Percentiles rank a stretch among this genome's conserved stretches.
Evolutionary conservation across 176 grass and related monocot genomes (phyloP).

Genomic region (Oryza brachyantha): DNA sequence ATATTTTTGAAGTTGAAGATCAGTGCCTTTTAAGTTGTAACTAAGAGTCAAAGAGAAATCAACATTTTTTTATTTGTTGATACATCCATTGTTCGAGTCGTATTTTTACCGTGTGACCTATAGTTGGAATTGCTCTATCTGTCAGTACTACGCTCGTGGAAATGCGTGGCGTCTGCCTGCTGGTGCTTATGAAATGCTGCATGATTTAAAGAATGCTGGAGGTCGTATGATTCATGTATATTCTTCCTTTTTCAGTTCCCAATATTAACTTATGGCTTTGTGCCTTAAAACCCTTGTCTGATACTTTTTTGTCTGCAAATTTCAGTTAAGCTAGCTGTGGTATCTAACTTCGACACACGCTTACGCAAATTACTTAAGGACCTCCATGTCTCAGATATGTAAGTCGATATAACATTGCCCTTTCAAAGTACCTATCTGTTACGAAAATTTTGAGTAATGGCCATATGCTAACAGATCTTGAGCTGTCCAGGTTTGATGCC

Average conservation of each 20-base stretch:
- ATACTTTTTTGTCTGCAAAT: neutral
- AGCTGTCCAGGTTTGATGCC: conserved; percentile 89
- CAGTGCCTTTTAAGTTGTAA: neutral
- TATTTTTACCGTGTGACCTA: neutral
- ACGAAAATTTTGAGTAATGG: neutral
- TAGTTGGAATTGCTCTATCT: conserved; percentile 11
- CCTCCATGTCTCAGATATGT: conserved; percentile 67
- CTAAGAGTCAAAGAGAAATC: no score
- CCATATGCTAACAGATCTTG: conserved; percentile 33
- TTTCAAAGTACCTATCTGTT: neutral
- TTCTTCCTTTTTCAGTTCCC: conserved; percentile 19
- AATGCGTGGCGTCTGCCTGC: conserved; percentile 69
- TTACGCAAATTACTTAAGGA: conserved; percentile 71
- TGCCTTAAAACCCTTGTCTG: neutral
- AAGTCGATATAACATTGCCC: conserved; percentile 23
- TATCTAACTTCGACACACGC: conserved; percentile 90
- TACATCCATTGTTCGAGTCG: neutral
- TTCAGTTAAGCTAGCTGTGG: conserved; percentile 93
- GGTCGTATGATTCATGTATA: conserved; percentile 52
- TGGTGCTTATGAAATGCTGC: conserved; percentile 57
- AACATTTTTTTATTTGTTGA: neutral
- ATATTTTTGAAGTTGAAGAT: neutral
- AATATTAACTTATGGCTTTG: neutral
- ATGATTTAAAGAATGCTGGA: conserved; percentile 68
- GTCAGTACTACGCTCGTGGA: conserved; percentile 67